Percentiles rank a stretch among this genome's conserved stretches.
phyloP scores from a whole-genome alignment of 2,329 filamentous ascomycete species.

The Hypoxylon sp. region DNA sequence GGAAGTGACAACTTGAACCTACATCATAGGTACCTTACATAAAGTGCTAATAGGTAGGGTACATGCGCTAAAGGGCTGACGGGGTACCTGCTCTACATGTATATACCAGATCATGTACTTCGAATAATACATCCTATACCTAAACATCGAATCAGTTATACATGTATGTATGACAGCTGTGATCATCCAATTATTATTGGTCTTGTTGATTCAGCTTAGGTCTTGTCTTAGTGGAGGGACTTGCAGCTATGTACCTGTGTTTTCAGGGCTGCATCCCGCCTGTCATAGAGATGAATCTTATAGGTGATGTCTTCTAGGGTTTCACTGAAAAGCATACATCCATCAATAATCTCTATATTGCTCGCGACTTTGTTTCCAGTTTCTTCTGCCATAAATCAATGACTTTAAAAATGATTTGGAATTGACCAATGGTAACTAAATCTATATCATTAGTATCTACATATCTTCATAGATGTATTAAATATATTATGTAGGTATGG shows the following conservation, averaged over 20 bases:
- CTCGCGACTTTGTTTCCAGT: neutral
- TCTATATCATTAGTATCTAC: neutral
- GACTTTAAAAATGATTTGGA: neutral
- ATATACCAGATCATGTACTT: constrained; percentile 5
- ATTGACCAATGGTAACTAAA: neutral
- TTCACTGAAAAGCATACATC: constrained; percentile 4
- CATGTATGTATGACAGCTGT: too few species aligned
- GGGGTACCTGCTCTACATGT: neutral
- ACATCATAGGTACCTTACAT: neutral
- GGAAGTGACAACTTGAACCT: constrained; percentile 6
- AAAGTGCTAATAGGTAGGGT: too few species aligned
- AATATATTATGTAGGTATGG: neutral
- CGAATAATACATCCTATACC: neutral
- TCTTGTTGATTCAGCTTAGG: constrained; percentile 19
- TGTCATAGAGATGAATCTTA: constrained; percentile 35
- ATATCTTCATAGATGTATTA: neutral
- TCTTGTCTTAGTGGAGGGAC: constrained; percentile 21
- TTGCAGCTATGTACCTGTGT: constrained; percentile 16
- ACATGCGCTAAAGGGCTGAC: too few species aligned
- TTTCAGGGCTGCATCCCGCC: constrained; percentile 34
- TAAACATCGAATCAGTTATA: too few species aligned
- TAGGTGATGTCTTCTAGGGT: constrained; percentile 32
- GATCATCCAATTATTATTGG: constrained; percentile 1
- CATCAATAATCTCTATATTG: neutral
- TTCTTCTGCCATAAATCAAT: neutral